Base-by-base conservation (phyloP, 2,329 filamentous ascomycete species). In the Hypoxylon sp. region DNA sequence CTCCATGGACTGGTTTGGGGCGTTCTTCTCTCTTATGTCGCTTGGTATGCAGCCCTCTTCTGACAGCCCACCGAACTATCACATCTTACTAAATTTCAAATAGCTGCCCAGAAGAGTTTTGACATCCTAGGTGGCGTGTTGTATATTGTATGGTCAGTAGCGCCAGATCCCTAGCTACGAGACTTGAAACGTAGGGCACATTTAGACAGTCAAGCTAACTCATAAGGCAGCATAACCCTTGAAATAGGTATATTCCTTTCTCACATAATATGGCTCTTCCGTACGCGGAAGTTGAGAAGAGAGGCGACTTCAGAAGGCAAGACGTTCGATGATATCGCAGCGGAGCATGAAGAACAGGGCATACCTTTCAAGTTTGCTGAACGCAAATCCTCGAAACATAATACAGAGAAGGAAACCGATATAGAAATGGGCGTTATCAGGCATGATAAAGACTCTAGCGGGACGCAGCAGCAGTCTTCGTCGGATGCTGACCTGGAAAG, bases 1-100 rank as follows among this genome's bases (percentile, higher is more conserved):
- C 2, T 78, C 79, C 0, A 86, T 90, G 71, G 89, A 91, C 72
- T 89, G 84, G 62, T 71, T 82, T 0, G 89, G 89, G 1, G 89
- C 88, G 0, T 82, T 90, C 62, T 90, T 91, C 75, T 90, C 87
- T 0, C 81, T 90, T 21, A 84, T 90, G 81, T 87, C 88, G 1
- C 77, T 90, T 9, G 85, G 86, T 87, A 79, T 28, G 82, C 25
- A 41, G 4, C 13, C n/a, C 19, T 60, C 17, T 19, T 17, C 4
- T 7, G 2, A 5, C 0, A 0, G 11, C 23, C 21, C 9, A n/a
- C 2, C n/a, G 14, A n/a, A n/a, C 3, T 11, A 6, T 2, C 5
- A 2, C 13, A 21, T 50, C 70, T 70, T 55, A 74, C 41, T 56
- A 21, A 43, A 25, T 3, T 4, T 65, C 21, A 46, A 23, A 30